Conservation (phyloP, 148 eudicot species). For the Vaccinium corymbosum region DNA sequence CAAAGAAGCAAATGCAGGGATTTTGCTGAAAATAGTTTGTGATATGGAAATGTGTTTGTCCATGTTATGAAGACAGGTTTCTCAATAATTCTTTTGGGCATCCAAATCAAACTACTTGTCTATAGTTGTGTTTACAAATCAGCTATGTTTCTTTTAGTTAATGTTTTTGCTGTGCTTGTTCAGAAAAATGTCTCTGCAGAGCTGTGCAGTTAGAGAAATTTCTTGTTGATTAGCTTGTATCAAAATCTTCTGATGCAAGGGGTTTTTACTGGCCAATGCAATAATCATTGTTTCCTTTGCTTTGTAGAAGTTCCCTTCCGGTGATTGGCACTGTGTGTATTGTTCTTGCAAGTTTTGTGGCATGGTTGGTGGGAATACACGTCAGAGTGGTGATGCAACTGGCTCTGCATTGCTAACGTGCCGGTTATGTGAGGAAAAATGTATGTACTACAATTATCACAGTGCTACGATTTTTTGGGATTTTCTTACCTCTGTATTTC, state of each 20-base stretch:
- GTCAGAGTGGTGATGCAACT: conserved; percentile 27
- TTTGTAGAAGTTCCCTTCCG: conserved; percentile 74
- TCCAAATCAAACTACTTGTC: not conserved
- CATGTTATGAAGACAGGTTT: not conserved
- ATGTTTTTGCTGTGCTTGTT: not conserved
- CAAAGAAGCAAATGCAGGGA: not conserved
- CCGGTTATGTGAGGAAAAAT: conserved; percentile 79
- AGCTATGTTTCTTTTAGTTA: not conserved
- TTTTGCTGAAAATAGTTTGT: too few relatives aligned
- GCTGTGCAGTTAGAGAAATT: not conserved
- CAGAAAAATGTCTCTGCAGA: not conserved
- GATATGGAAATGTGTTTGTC: not conserved
- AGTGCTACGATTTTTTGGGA: not conserved
- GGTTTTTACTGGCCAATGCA: not conserved
- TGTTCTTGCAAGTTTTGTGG: conserved; percentile 93
- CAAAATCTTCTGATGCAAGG: not conserved
- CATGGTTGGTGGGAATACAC: conserved; percentile 30
- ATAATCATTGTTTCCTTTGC: conserved; percentile 6
- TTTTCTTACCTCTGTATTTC: conserved; percentile 1
- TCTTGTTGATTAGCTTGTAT: not conserved
- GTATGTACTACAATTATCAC: conserved; percentile 29
- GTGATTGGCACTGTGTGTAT: conserved; percentile 84
- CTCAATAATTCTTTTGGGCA: not conserved
- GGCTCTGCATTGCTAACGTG: conserved; percentile 49
- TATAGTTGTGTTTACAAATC: not conserved